These are phyloP conservation scores for Globisporangium paddicum DNA, from an alignment of 352 stramenopile species.

Conservation along the genomic window DNA sequence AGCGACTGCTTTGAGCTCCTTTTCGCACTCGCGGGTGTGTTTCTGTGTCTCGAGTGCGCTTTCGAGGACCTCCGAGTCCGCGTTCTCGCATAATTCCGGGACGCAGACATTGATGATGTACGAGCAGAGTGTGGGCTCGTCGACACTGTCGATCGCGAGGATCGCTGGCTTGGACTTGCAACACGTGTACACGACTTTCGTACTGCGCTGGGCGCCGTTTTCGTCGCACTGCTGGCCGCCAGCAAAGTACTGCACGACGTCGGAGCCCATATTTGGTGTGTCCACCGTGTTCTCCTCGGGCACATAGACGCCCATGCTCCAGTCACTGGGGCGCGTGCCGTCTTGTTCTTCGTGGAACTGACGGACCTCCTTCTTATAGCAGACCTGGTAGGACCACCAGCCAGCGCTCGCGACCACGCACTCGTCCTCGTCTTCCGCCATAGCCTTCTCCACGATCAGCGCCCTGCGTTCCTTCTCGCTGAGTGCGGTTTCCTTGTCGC, in stretches of 20 bases:
- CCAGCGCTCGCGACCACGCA: constrained; percentile 56
- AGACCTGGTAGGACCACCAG: constrained; percentile 87
- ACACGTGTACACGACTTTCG: constrained; percentile 73
- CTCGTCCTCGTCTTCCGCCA: constrained; percentile 25
- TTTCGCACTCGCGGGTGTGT: constrained; percentile 44
- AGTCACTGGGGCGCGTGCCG: constrained; percentile 64
- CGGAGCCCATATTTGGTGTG: constrained; percentile 18
- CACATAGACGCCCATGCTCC: constrained; percentile 78
- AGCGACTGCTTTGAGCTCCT: constrained; percentile 29
- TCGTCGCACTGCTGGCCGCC: constrained; percentile 82
- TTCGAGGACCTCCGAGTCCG: constrained; percentile 18
- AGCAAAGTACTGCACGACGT: constrained; percentile 69
- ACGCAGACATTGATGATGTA: constrained; percentile 81
- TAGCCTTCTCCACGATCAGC: constrained; percentile 42
- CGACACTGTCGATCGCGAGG: constrained; percentile 61
- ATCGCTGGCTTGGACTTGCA: constrained; percentile 57
- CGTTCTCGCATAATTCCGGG: constrained; percentile 57
- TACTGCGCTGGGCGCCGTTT: constrained; percentile 67
- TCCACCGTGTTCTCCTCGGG: constrained; percentile 22
- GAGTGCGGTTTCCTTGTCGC: constrained; percentile 29
- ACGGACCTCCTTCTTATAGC: constrained; percentile 75
- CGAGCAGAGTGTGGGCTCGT: constrained; percentile 77
- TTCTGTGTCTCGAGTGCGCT: constrained; percentile 24
- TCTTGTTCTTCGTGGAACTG: constrained; percentile 80
- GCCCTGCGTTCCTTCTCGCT: constrained; percentile 30